Evolutionary conservation across 805 yeast species (phyloP).

Genomic region (Zygosaccharomyces siamensis): DNA sequence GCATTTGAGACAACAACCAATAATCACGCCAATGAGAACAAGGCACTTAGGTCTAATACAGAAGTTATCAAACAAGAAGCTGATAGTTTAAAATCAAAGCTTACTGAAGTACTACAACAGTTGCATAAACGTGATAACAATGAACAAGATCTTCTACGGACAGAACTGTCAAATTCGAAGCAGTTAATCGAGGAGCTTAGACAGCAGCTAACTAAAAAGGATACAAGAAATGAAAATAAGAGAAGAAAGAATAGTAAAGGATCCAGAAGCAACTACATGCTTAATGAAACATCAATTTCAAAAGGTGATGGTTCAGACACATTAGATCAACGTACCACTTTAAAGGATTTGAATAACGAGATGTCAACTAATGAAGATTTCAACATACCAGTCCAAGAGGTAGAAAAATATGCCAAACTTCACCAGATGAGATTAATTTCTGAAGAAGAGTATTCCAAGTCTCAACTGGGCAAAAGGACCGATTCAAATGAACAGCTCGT

Average conservation of each 20-base stretch:
- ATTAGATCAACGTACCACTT: slow-evolving; percentile 7
- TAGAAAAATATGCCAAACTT: slow-evolving; percentile 31
- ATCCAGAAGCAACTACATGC: background rate
- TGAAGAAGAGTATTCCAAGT: background rate
- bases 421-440: slow-evolving; percentile 24
- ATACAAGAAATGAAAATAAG: background rate
- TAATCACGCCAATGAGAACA: background rate
- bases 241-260: background rate
- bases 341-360: background rate
- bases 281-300: slow-evolving; percentile 1
- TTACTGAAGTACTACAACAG: background rate
- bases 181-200: background rate
- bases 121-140: background rate
- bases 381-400: slow-evolving; percentile 28
- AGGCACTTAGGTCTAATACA: background rate
- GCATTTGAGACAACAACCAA: slow-evolving; percentile 16
- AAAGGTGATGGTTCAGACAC: slow-evolving; percentile 12
- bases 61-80: background rate
- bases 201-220: background rate
- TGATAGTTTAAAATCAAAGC: background rate
- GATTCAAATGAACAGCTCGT: slow-evolving; percentile 18
- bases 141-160: background rate
- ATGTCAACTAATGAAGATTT: slow-evolving; percentile 53
- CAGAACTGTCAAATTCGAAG: background rate
- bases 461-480: background rate